A percentile compares a stretch with the other conserved stretches of the same genome.
phyloP scores from a whole-genome alignment of 495 filamentous ascomycete species.

The Cairneyella variabilis region DNA sequence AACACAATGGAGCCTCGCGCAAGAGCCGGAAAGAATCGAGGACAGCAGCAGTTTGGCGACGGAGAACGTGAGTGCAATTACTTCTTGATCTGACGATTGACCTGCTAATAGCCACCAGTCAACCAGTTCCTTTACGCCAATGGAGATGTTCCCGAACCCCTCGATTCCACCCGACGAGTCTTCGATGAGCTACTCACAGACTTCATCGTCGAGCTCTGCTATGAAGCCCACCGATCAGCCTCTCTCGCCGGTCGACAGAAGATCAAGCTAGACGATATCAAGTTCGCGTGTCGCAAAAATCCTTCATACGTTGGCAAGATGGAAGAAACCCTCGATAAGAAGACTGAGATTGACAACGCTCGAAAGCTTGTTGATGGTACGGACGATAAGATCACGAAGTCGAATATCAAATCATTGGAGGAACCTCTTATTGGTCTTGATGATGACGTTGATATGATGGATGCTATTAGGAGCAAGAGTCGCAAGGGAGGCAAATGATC shows the following conservation, averaged over 20 bases:
- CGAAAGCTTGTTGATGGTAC: constrained; percentile 63
- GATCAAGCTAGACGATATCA: constrained; percentile 97
- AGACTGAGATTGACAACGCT: constrained; percentile 73
- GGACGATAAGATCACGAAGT: constrained; percentile 34
- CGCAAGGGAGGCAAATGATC: constrained; percentile 8
- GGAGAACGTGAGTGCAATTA: constrained; percentile 62
- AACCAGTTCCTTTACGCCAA: constrained; percentile 78
- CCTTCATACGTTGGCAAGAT: constrained; percentile 84
- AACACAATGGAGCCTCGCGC: constrained; percentile 67
- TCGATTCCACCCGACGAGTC: constrained; percentile 77
- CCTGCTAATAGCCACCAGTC: constrained; percentile 45
- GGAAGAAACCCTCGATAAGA: constrained; percentile 78
- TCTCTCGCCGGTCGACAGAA: constrained; percentile 83
- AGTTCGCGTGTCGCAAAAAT: constrained; percentile 84
- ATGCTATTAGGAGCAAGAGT: constrained; percentile 14
- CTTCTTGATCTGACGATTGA: constrained; percentile 1
- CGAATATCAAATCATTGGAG: constrained; percentile 21
- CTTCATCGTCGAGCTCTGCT: constrained; percentile 83
- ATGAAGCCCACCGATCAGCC: constrained; percentile 78
- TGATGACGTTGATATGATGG: constrained; percentile 29
- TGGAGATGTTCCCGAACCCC: constrained; percentile 68
- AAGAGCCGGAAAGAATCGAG: constrained; percentile 76
- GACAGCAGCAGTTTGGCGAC: constrained; percentile 78
- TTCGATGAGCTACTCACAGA: constrained; percentile 95
- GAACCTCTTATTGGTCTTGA: constrained; percentile 36